phyloP scores from a whole-genome alignment of 2,329 filamentous ascomycete genomes.

The Trichoderma gracile region DNA sequence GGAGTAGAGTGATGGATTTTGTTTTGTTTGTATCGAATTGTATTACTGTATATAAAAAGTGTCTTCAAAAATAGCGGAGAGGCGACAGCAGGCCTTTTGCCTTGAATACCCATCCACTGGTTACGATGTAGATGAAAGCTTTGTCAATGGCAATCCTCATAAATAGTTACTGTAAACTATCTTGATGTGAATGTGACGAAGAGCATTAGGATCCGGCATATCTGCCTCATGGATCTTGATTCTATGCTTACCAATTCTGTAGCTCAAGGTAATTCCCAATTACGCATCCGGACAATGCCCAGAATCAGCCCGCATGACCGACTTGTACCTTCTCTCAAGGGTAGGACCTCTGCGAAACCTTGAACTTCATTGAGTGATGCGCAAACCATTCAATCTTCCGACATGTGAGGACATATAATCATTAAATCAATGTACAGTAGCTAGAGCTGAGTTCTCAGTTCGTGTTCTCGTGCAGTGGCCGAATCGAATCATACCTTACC shows the following conservation, averaged over 20 bases:
- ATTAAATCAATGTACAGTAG: no score
- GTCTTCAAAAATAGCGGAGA: neutral
- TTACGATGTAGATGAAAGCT: conserved; percentile 2
- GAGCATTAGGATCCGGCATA: neutral
- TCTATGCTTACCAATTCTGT: neutral
- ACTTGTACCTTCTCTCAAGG: no score
- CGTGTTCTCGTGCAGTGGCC: no score
- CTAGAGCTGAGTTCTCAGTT: no score
- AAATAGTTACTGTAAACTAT: neutral
- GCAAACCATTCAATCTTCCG: no score
- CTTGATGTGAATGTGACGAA: neutral
- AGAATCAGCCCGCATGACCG: neutral
- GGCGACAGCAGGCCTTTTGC: neutral
- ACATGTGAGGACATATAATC: no score
- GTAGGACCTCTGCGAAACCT: no score
- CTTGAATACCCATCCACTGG: neutral
- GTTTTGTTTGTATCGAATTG: neutral
- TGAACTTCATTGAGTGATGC: no score
- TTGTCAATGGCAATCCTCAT: neutral
- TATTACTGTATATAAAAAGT: conserved; percentile 10
- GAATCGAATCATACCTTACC: no score
- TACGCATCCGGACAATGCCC: conserved; percentile 9
- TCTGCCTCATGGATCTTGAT: no score
- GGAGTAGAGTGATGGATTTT: no score
- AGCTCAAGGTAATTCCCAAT: neutral